These are phyloP conservation scores for Hansenula sp. DNA, from an alignment of 1,139 yeast species.

Conservation along the genomic window DNA sequence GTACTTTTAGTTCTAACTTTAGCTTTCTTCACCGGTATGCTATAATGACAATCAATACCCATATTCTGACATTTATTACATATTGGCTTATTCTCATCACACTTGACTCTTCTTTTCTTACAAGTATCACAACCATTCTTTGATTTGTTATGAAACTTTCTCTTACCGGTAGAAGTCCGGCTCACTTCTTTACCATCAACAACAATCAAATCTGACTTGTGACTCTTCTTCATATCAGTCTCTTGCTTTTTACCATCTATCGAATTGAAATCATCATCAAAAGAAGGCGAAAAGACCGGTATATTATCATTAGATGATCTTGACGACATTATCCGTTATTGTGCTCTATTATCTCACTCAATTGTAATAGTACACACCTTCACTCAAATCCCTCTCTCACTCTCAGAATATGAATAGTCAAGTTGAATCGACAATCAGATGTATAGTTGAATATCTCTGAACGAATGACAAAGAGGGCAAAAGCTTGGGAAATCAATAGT, in stretches of 20 bases:
- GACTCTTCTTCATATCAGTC: constrained; percentile 17
- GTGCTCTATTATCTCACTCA: too few species aligned
- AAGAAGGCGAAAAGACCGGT: neutral
- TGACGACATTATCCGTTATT: neutral
- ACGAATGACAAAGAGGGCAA: neutral
- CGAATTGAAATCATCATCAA: neutral
- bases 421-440: constrained; percentile 1
- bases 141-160: constrained; percentile 83
- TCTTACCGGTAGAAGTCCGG: constrained; percentile 38
- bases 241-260: neutral
- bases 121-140: constrained; percentile 87
- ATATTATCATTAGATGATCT: neutral
- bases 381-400: neutral
- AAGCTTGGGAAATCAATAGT: neutral
- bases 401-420: neutral
- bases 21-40: constrained; percentile 12
- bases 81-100: constrained; percentile 81
- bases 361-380: too few species aligned
- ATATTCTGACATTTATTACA: constrained; percentile 77
- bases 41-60: constrained; percentile 70
- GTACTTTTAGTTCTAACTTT: neutral
- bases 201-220: constrained; percentile 24
- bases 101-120: constrained; percentile 82
- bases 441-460: constrained; percentile 2
- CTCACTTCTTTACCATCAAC: constrained; percentile 17